Base-by-base conservation (phyloP, 2,329 filamentous ascomycete species). In the Arthroderma sp. region DNA sequence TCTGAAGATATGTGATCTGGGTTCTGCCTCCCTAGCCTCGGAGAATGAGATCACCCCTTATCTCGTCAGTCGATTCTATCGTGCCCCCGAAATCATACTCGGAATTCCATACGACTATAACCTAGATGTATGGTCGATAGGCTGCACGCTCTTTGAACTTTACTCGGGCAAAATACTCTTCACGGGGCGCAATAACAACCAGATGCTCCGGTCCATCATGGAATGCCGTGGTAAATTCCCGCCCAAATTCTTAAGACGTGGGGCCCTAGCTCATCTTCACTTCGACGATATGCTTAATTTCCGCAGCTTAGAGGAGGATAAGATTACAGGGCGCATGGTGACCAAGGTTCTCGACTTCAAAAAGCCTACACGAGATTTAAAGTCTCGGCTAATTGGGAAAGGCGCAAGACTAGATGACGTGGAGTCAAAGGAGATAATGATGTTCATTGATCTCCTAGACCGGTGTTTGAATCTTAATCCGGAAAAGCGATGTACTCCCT, bases 161-260 rank as follows among this genome's bases (percentile, higher is more conserved):
- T 97, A 95, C 75, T 97, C 93, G 0, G 93, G 93, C 67, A 95
- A 96, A 71, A 97, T 98, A 58, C 78, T 98, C 33, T 98, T 98
- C 70, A 90, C 89, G 0, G 93, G 93, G 59, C 83, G 88, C 62
- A 93, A 88, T 74, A 98, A 98, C 76, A 98, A 98, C 68, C 90
- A 95, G 74, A 98, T 98, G 93, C 81, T 98, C 60, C 87, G 88
- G 62, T 85, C 87, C 19, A 95, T 98, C 65, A 95, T 96, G 84
- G 91, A 98, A 69, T 90, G 91, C 65, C 85, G 94, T 52, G 93
- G 93, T 66, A 94, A 91, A 72, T 85, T 96, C 61, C 91, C 88
- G 31, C 83, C 87, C 51, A 96, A 96, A 72, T 78, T 96, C 61
- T 84, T 95, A 66, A 89, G 88, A 65, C 86, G 87, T 55, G 89